A percentile compares a stretch with the other conserved stretches of the same genome.
Conservation (phyloP, 768 basidiomycete genomes). For the Suillus sp. region DNA sequence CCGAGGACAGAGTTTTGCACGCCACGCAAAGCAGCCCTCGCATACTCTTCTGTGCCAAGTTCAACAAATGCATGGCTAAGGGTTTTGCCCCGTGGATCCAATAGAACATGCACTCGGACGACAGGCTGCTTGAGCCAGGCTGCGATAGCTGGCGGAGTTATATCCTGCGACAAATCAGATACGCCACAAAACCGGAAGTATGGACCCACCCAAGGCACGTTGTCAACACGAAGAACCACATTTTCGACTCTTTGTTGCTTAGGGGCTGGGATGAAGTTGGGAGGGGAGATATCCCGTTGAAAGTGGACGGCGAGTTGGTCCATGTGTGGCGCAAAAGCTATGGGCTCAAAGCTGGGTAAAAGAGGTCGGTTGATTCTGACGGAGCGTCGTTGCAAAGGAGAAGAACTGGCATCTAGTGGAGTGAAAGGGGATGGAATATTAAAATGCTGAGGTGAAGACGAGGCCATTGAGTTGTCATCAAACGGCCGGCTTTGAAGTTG, state of each 20-base stretch:
- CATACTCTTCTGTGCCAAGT: slow-evolving; percentile 59
- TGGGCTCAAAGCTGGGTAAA: slow-evolving; percentile 30
- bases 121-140: slow-evolving; percentile 70
- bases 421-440: slow-evolving; percentile 17
- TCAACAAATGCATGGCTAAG: slow-evolving; percentile 85
- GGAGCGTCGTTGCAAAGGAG: slow-evolving; percentile 29
- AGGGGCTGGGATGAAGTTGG: slow-evolving; percentile 8
- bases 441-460: slow-evolving; percentile 15
- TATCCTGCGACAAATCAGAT: slow-evolving; percentile 54
- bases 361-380: slow-evolving; percentile 29
- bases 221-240: slow-evolving; percentile 80
- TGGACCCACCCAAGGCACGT: slow-evolving; percentile 79
- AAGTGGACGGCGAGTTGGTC: slow-evolving; percentile 33
- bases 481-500: slow-evolving; percentile 40
- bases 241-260: slow-evolving; percentile 37
- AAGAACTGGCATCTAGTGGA: slow-evolving; percentile 20
- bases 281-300: slow-evolving; percentile 18
- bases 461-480: slow-evolving; percentile 27
- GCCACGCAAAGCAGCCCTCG: slow-evolving; percentile 67
- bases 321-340: slow-evolving; percentile 34
- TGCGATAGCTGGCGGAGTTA: slow-evolving; percentile 73
- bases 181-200: slow-evolving; percentile 15
- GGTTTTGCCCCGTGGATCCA: slow-evolving; percentile 83
- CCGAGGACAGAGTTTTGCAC: slow-evolving; percentile 61
- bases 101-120: slow-evolving; percentile 69